These are phyloP conservation scores for Nemania abortiva DNA, from an alignment of 2,329 filamentous ascomycete genomes.

Conservation along the genomic window DNA sequence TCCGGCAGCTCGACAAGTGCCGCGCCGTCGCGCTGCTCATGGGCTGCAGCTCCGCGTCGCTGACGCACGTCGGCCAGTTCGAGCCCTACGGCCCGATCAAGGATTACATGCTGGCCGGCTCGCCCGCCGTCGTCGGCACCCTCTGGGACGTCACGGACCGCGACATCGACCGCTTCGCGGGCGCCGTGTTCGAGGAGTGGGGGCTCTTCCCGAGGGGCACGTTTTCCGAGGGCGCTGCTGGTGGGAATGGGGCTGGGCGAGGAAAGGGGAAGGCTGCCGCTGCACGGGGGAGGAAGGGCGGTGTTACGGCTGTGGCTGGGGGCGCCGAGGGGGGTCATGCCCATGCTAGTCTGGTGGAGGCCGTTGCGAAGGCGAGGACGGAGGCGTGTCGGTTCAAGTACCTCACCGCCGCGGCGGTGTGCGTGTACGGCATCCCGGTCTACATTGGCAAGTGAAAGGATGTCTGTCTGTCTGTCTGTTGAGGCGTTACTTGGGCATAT, in stretches of 20 bases:
- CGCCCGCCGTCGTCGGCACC: conserved; percentile 88
- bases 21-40: conserved; percentile 86
- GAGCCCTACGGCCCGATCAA: conserved; percentile 91
- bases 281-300: conserved; percentile 33
- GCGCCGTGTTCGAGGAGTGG: conserved; percentile 85
- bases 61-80: conserved; percentile 86
- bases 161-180: conserved; percentile 94
- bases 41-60: conserved; percentile 89
- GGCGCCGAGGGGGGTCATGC: conserved; percentile 53
- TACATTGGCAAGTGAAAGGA: conserved; percentile 67
- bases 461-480: neutral
- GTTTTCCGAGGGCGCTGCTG: conserved; percentile 54
- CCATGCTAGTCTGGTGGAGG: conserved; percentile 77
- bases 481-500: neutral
- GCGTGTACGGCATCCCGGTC: conserved; percentile 94
- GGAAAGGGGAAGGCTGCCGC: conserved; percentile 34
- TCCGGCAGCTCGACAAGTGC: conserved; percentile 82
- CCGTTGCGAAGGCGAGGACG: conserved; percentile 78
- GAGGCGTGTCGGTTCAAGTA: conserved; percentile 88
- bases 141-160: conserved; percentile 98
- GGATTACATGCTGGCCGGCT: conserved; percentile 90
- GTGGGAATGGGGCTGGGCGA: conserved; percentile 32
- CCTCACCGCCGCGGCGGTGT: conserved; percentile 91
- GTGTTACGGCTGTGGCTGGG: conserved; percentile 27
- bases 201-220: conserved; percentile 72